Base-by-base conservation (phyloP, 352 stramenopile genomes). In the Thraustochytrium striatum region DNA sequence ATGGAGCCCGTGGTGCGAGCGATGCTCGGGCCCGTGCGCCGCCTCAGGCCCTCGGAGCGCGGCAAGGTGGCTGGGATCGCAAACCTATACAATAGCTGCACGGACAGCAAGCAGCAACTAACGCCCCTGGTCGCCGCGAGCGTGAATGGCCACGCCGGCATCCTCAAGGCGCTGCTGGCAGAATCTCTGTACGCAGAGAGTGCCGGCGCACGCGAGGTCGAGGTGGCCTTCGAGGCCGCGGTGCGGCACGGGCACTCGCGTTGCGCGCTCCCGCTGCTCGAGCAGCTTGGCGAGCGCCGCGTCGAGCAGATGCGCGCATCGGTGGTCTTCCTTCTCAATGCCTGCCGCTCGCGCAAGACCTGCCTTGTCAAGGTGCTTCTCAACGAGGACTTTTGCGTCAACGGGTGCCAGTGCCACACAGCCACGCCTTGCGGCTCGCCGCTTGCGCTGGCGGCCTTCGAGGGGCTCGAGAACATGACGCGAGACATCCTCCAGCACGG, bases 41-140 rank as follows among this genome's bases (percentile, higher is more conserved):
- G 11, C n/a, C 61, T 75, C 9, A 7, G 16, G 9, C 52, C 25
- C 2, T n/a, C 32, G 3, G 44, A 69, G 3, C 2, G 16, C 0
- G 11, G 50, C n/a, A 21, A 50, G 30, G 8, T 69, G 11, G 62
- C 44, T 30, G 35, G 61, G 44, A 21, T 52, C 8, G 55, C 61
- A 21, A 11, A 3, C n/a, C 32, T 72, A 3, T 72, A 72, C 59
- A 57, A 52, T 13, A 35, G 33, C 16, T 61, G 72, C 36, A 52
- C 59, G 16, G 72, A 81, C 53, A 30, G 33, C 0, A 81, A 72
- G 28, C 30, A 58, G 3, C 33, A 2, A 2, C 35, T 81, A 2
- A 8, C 13, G 28, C 72, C 72, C n/a, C 57, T 81, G 28, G 3
- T 61, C 7, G 72, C 72, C 2, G 72, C 72, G 21, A 41, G 33